Conservation (phyloP, 768 basidiomycete genomes). For the Mycena maculata region DNA sequence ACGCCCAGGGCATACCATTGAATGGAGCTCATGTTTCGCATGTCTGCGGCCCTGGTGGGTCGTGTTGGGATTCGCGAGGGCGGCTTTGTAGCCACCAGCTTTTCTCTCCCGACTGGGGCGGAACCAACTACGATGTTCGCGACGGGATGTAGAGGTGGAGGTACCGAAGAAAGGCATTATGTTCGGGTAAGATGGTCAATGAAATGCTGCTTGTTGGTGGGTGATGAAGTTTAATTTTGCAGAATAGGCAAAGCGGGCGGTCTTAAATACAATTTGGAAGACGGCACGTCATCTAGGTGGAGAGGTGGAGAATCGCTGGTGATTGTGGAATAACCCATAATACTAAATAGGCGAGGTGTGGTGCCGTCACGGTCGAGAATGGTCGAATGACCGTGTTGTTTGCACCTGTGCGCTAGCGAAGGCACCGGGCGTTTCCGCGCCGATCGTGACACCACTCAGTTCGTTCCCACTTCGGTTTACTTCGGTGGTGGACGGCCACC, state of each 20-base stretch:
- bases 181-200: background rate
- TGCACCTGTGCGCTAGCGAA: background rate
- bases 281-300: background rate
- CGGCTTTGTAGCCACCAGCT: slow-evolving; percentile 39
- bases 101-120: slow-evolving; percentile 8
- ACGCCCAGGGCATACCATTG: slow-evolving; percentile 60
- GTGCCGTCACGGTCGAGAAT: too few species aligned
- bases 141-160: slow-evolving; percentile 3
- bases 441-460: too few species aligned
- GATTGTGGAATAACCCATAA: background rate
- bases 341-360: background rate
- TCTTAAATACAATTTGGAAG: background rate
- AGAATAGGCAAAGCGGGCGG: background rate
- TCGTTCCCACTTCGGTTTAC: too few species aligned
- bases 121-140: slow-evolving; percentile 20
- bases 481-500: too few species aligned
- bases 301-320: too few species aligned
- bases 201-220: background rate
- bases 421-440: too few species aligned
- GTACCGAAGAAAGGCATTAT: slow-evolving; percentile 30
- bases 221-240: background rate
- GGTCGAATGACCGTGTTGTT: background rate
- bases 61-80: slow-evolving; percentile 64
- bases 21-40: slow-evolving; percentile 57
- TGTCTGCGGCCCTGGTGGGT: slow-evolving; percentile 55